These are phyloP conservation scores for Nicotiana sylvestris DNA, from an alignment of 257 asterid species.

Conservation along the genomic window DNA sequence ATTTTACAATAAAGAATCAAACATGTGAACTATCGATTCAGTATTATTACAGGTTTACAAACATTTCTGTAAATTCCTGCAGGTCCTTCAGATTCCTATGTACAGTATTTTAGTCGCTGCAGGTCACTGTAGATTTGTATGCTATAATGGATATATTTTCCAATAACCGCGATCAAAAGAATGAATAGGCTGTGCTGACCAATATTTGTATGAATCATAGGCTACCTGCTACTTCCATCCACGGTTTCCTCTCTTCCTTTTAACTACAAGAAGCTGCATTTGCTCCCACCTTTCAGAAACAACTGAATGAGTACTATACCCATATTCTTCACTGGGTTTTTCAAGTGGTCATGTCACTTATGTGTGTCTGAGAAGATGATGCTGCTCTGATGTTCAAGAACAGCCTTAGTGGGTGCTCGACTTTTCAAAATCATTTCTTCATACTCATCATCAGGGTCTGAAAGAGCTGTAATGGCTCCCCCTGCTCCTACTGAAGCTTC, in stretches of 20 bases:
- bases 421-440: slow-evolving; percentile 88
- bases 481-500: slow-evolving; percentile 92
- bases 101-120: neutral
- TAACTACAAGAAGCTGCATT: neutral
- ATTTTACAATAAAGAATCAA: neutral
- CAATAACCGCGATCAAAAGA: neutral
- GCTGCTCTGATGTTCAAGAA: slow-evolving; percentile 33
- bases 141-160: neutral
- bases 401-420: slow-evolving; percentile 72
- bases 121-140: neutral
- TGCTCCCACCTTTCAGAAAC: slow-evolving; percentile 1
- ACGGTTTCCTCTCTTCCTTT: neutral
- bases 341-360: neutral
- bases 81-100: neutral
- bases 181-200: neutral
- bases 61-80: neutral
- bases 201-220: slow-evolving; percentile 2
- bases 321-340: neutral
- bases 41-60: neutral
- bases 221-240: neutral
- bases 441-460: slow-evolving; percentile 74
- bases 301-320: neutral
- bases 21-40: neutral
- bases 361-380: neutral
- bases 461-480: slow-evolving; percentile 92